Base-by-base conservation (phyloP, 768 basidiomycete species). In the Termitomyces sp. region DNA sequence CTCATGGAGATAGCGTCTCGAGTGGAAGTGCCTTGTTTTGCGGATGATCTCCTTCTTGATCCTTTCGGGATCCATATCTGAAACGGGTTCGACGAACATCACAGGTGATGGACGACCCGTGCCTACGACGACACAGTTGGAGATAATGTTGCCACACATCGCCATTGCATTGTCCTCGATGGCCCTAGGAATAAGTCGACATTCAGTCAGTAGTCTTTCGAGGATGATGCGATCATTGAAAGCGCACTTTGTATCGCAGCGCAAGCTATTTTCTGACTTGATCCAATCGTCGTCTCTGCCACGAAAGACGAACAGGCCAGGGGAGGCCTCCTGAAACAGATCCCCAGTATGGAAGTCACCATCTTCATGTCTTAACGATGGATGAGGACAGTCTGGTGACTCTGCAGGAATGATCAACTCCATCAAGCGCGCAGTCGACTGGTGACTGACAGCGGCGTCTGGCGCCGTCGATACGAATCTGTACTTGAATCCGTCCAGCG, bases 51-150 rank as follows among this genome's bases (percentile, higher is more conserved):
- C 85, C 66, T 81, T 82, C 75, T 82, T 87, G 42, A 91, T 76
- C 66, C 79, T 84, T 62, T 75, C 71, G 54, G 79, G 73, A 59
- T 85, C 80, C 63, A 82, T 74, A 51, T 82, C 78, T 35, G 68
- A 62, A 23, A 73, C 75, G 12, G 87, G 80, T 70, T 92, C 90
- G 42, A 92, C 76, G 70, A 92, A 89, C 66, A 92, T 79, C 16
- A 83, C 80, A 9, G 90, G 90, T 3, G 85, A 89, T 32, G 89
- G 87, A 19, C 89, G 83, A 35, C 87, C 88, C 53, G 81, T 79
- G 29, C 89, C 90, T 23, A 91, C 88, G 54, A 90, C 89, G 47
- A 90, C 77, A 72, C 89, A 91, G 59, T 88, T 85, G 6, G 82
- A 76, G 63, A 92, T 82, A 57, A 90, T 73, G 41, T 79, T 73